Percentiles rank a stretch among this genome's conserved stretches.
These are phyloP conservation scores for Synchytrium microbalum DNA, from an alignment of 371 early-diverging fungal genomes.

Conservation along the genomic window DNA sequence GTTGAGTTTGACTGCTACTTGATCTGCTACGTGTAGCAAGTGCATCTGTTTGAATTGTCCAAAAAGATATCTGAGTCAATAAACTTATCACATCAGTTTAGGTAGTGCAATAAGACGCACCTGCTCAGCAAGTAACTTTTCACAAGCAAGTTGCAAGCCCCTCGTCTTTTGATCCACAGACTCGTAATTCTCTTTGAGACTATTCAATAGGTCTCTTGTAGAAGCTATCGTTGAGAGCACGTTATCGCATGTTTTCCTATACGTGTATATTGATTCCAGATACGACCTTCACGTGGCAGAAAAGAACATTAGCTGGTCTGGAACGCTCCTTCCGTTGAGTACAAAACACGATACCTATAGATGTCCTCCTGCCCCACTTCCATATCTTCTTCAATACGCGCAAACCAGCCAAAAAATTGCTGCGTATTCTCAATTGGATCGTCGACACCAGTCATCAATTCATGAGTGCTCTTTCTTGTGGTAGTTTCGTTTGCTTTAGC, in stretches of 20 bases:
- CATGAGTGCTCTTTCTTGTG: background rate
- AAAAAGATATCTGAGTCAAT: background rate
- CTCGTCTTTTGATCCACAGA: conserved; percentile 68
- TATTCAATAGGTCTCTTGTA: conserved; percentile 45
- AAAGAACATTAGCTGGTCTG: no score
- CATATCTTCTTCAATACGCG: conserved; percentile 66
- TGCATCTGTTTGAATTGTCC: no score
- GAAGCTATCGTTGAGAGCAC: conserved; percentile 52
- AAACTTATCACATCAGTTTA: conserved; percentile 3
- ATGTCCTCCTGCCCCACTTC: conserved; percentile 77
- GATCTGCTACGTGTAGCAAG: conserved; percentile 57
- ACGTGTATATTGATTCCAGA: conserved; percentile 19
- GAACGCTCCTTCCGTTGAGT: background rate
- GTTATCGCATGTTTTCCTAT: conserved; percentile 27
- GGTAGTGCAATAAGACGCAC: no score
- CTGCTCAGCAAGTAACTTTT: conserved; percentile 63
- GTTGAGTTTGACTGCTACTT: conserved; percentile 50
- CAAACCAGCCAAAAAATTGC: conserved; percentile 83
- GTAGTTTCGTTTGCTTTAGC: background rate
- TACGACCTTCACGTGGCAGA: conserved; percentile 16
- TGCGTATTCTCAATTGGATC: conserved; percentile 73
- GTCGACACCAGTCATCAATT: conserved; percentile 6
- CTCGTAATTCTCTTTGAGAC: conserved; percentile 55
- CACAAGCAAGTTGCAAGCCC: conserved; percentile 69
- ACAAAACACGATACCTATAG: conserved; percentile 46